phyloP scores from a whole-genome alignment of 495 filamentous ascomycete species.

The Penicillium bovifimosum region DNA sequence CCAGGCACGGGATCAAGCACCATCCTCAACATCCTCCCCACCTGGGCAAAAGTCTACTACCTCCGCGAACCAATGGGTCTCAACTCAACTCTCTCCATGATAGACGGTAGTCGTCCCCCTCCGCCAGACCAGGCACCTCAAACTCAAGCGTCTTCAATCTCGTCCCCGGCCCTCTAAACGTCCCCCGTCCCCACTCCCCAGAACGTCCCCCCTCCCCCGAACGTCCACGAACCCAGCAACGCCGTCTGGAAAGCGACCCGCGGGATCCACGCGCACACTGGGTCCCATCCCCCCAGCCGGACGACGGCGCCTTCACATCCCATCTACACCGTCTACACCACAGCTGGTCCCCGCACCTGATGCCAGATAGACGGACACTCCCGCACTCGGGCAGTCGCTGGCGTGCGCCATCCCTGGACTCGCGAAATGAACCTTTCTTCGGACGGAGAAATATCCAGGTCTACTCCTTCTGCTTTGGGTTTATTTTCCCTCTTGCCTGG shows the following conservation, averaged over 20 bases:
- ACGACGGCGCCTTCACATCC: slow-evolving; percentile 14
- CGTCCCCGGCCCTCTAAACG: slow-evolving; percentile 27
- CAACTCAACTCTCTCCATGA: slow-evolving; percentile 30
- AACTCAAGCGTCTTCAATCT: slow-evolving; percentile 31
- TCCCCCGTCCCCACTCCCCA: slow-evolving; percentile 13
- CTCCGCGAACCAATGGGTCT: slow-evolving; percentile 28
- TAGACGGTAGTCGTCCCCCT: slow-evolving; percentile 30
- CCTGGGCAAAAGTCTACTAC: slow-evolving; percentile 48
- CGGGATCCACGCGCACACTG: slow-evolving; percentile 45
- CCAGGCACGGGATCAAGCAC: slow-evolving; percentile 46
- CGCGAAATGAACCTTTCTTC: slow-evolving; percentile 49
- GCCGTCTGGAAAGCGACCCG: slow-evolving; percentile 30
- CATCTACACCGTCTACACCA: slow-evolving; percentile 34
- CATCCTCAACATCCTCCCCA: slow-evolving; percentile 48
- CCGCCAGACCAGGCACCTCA: slow-evolving; percentile 25
- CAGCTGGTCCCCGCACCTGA: slow-evolving; percentile 72
- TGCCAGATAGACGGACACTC: slow-evolving; percentile 50
- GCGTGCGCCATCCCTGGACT: slow-evolving; percentile 66
- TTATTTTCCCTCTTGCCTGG: slow-evolving; percentile 85
- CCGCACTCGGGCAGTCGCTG: slow-evolving; percentile 42
- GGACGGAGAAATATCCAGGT: slow-evolving; percentile 76
- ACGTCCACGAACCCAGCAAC: slow-evolving; percentile 8
- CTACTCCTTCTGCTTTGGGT: slow-evolving; percentile 80
- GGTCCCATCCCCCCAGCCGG: slow-evolving; percentile 26
- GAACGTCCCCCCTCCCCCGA: slow-evolving; percentile 3